Evolutionary conservation across 257 asterid species (phyloP), one percentile per base, ranked within the genome.

Genomic region (Solanum stenotomum): DNA sequence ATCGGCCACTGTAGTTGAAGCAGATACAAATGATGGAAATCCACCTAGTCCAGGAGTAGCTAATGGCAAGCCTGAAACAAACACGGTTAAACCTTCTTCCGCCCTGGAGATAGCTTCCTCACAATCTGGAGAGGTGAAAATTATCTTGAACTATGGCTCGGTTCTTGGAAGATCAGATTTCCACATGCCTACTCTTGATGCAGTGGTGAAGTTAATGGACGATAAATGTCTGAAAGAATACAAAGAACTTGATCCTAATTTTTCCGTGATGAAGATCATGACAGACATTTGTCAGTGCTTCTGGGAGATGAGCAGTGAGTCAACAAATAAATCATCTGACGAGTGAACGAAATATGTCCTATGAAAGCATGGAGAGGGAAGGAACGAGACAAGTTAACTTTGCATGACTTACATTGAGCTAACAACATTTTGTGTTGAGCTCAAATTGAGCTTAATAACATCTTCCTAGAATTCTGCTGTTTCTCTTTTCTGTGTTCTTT

Each of bases 71-170:
- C 68, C 42, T 81, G 85, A 81, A 81, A 46, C 14, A 16, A 67
- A 5, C 63, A 31, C 82, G 2, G 38, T 11, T 34, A 46, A 40
- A 10, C 11, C 59, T 37, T 25, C 82, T 14, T n/a, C 63, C 8
- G 12, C 65, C 31, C 25, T 85, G 37, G 87, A 85, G 87, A 68
- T 85, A n/a, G 87, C 87, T 85, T 85, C 87, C 40, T 71, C 79
- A 71, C 77, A 29, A 65, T 63, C 65, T 15, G 87, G 81, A 85
- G 87, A 85, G 25, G 87, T 63, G 61, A 85, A 85, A 85, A 71
- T 65, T 42, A 16, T 38, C 38, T 71, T 85, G 82, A 40, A 68
- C 13, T 63, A 40, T 71, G 40, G 40, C 44, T 38, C 87, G 5
- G 87, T 33, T n/a, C 79, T 68, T 38, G 87, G 82, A 67, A 85